Evolutionary conservation across 805 yeast species (phyloP).

Genomic region (Kluyveromyces nonfermentans): DNA sequence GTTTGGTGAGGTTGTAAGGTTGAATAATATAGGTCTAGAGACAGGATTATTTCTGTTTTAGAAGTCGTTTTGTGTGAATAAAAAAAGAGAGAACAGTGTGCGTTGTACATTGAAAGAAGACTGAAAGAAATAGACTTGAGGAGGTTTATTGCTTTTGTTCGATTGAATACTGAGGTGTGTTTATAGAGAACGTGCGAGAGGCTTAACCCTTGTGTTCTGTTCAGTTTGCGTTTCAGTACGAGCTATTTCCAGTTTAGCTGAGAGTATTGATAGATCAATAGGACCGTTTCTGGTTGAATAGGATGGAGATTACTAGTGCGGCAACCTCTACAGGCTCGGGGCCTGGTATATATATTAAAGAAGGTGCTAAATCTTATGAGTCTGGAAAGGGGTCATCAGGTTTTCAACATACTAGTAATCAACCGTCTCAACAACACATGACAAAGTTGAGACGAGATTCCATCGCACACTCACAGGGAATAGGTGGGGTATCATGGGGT

Average conservation of each 20-base stretch:
- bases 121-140: background rate
- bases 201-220: background rate
- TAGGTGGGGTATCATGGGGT: conserved; percentile 98
- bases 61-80: background rate
- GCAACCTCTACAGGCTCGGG: conserved; percentile 5
- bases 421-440: conserved; percentile 5
- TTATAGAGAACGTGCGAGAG: too few relatives aligned
- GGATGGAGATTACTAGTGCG: conserved; percentile 7
- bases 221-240: background rate
- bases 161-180: too few relatives aligned
- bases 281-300: background rate
- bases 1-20: background rate
- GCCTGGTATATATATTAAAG: conserved; percentile 8
- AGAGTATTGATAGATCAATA: background rate
- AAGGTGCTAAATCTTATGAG: background rate
- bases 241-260: background rate
- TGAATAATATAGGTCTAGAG: background rate
- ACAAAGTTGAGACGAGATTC: conserved; percentile 73
- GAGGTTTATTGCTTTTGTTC: background rate
- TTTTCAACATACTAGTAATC: background rate
- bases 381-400: background rate
- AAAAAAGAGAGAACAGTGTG: background rate
- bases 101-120: background rate
- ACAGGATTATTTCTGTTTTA: background rate
- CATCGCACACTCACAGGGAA: conserved; percentile 92